Base-by-base conservation (phyloP, 2,329 filamentous ascomycete species). In the Colletotrichum navitas region DNA sequence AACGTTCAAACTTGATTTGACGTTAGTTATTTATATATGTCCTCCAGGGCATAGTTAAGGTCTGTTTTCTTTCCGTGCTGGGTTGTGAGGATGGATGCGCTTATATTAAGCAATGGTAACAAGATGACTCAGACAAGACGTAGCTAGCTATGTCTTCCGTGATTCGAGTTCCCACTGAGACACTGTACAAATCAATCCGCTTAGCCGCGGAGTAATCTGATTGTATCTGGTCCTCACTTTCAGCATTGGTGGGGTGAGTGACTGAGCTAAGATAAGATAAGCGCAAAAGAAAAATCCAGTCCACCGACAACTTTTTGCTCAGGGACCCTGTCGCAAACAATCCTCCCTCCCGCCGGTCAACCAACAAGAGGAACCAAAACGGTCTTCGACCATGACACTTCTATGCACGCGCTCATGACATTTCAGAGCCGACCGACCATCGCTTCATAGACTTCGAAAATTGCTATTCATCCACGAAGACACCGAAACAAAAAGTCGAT, bases 231-330 rank as follows among this genome's bases (percentile, higher is more conserved):
- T n/a, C 18, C 18, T n/a, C 24, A 29, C 29, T 29, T 39, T n/a
- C 24, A 63, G 54, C 54, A 7, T 47, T 45, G 21, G 52, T 39
- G 21, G 66, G 61, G 52, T 24, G 12, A 36, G 58, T 24, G 12
- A 45, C n/a, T 12, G n/a, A 49, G 58, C 47, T 58, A 54, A 67
- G 72, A 72, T 73, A 73, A 73, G 72, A 73, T 73, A 73, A 73
- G 68, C 29, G 1, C 51, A 41, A 41, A 59, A 36, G 66, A 73
- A 73, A 73, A 69, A 55, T 47, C 29, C 54, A 64, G 39, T 49
- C 55, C n/a, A 41, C 47, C 63, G 21, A 49, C 56, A 21, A 60
- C 55, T 62, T 63, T 61, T 67, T 49, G 21, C 11, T 26, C 45
- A 47, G 26, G 45, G 21, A 43, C 65, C 36, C 47, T 29, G 36